Evolutionary conservation across 164 flowering plant species (phyloP), one percentile per base, ranked within the genome.

Genomic region (Berberis thunbergii): DNA sequence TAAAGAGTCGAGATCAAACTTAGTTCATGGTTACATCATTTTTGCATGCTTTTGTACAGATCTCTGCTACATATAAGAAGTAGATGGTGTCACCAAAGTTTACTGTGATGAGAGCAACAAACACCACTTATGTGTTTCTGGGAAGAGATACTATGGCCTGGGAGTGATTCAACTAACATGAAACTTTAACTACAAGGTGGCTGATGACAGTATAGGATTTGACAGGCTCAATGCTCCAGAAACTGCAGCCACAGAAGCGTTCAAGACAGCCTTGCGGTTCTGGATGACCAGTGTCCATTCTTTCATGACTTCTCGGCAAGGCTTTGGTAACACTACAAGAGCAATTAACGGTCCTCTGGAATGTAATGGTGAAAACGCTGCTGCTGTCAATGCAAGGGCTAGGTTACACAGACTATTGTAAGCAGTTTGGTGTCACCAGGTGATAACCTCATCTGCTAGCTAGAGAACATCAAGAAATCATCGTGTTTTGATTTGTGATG

Each of bases 271-370:
- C 2, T 53, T 79, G 44, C 77, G 80, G 82, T 79, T 45, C 53
- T 81, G 84, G 84, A 76, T 66, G 76, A 71, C 69, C 54, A 67
- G 71, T 11, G 70, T 66, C 42, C 77, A 79, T n/a, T n/a, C n/a
- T n/a, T n/a, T n/a, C n/a, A n/a, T n/a, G n/a, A n/a, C n/a, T n/a
- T n/a, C n/a, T n/a, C n/a, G n/a, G n/a, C n/a, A n/a, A n/a, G n/a
- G n/a, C n/a, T n/a, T n/a, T n/a, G n/a, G n/a, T n/a, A n/a, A n/a
- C n/a, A n/a, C n/a, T n/a, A n/a, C n/a, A n/a, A n/a, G n/a, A n/a
- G n/a, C n/a, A n/a, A n/a, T n/a, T n/a, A n/a, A n/a, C n/a, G n/a
- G n/a, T n/a, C n/a, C n/a, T n/a, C n/a, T 68, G 4, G 80, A 79
- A 55, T 79, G 83, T 49, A 41, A 71, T 42, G 73, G 76, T 2